These are phyloP conservation scores for Penicillium expansum DNA, from an alignment of 2,329 filamentous ascomycete species.

Conservation along the genomic window DNA sequence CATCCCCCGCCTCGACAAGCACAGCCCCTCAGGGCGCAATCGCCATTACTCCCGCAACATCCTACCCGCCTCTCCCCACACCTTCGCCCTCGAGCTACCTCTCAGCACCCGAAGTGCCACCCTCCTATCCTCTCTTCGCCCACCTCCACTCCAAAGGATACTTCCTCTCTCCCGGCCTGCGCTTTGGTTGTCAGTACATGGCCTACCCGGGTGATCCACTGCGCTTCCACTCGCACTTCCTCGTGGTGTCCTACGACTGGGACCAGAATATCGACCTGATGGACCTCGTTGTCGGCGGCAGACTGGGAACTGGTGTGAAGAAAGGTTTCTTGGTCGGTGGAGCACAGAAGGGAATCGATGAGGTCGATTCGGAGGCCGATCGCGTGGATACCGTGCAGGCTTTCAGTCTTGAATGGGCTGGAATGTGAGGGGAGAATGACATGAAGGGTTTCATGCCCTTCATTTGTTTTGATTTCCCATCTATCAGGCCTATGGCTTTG, in stretches of 20 bases:
- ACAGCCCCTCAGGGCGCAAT: slow-evolving; percentile 22
- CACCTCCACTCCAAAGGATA: slow-evolving; percentile 77
- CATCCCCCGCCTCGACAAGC: slow-evolving; percentile 17
- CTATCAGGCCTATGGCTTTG: neutral
- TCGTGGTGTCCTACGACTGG: slow-evolving; percentile 82
- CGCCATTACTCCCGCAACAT: slow-evolving; percentile 52
- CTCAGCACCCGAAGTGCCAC: slow-evolving; percentile 38
- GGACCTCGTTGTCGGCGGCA: slow-evolving; percentile 79
- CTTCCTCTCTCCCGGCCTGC: slow-evolving; percentile 85
- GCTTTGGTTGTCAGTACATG: slow-evolving; percentile 91
- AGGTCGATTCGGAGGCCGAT: slow-evolving; percentile 35
- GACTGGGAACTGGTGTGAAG: slow-evolving; percentile 91
- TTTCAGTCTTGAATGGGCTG: slow-evolving; percentile 91
- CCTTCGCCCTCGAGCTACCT: slow-evolving; percentile 27
- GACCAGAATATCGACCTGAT: slow-evolving; percentile 80
- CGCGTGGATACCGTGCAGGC: slow-evolving; percentile 54
- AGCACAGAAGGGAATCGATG: slow-evolving; percentile 43
- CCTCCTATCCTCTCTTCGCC: slow-evolving; percentile 71
- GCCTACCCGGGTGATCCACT: slow-evolving; percentile 94
- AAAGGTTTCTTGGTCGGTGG: slow-evolving; percentile 90
- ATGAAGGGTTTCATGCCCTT: neutral
- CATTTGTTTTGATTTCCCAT: neutral
- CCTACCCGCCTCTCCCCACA: slow-evolving; percentile 45
- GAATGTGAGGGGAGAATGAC: slow-evolving; percentile 61
- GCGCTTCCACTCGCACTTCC: slow-evolving; percentile 92